Percentiles rank a stretch among this genome's conserved stretches.
phyloP scores from a whole-genome alignment of 164 flowering plant species.

The Magnolia officinalis region DNA sequence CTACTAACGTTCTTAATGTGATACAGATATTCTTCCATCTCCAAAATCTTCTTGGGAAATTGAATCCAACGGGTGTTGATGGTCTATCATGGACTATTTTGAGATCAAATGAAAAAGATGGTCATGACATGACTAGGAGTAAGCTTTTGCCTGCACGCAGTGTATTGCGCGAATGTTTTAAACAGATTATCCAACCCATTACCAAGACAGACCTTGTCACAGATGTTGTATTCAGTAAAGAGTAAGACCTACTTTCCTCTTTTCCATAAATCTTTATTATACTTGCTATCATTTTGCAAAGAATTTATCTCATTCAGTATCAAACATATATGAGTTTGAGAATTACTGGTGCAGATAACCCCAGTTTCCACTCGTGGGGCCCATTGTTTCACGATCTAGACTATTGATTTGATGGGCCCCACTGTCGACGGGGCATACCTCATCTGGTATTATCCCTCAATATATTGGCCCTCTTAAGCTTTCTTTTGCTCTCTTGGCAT shows the following conservation, averaged over 20 bases:
- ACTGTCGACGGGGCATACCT: no score
- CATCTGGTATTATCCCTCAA: no score
- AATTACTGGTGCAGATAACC: no score
- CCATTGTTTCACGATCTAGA: no score
- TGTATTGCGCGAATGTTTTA: background rate
- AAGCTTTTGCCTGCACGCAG: background rate
- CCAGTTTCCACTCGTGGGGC: no score
- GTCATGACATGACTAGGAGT: background rate
- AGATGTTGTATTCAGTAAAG: constrained; percentile 1
- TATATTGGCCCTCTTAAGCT: no score
- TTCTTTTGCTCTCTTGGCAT: no score
- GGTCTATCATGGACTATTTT: constrained; percentile 65
- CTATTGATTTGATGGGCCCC: no score
- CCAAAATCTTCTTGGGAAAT: constrained; percentile 44
- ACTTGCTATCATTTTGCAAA: background rate
- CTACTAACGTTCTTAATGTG: background rate
- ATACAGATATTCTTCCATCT: constrained; percentile 62
- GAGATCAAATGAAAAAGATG: constrained; percentile 29
- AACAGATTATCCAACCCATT: background rate
- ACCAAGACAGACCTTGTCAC: constrained; percentile 1
- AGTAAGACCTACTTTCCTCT: background rate
- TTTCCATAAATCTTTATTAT: background rate
- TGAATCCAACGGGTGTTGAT: constrained; percentile 41
- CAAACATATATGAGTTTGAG: no score
- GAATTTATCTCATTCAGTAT: no score